These are phyloP conservation scores for Phialophora verrucosa DNA, from an alignment of 2,329 filamentous ascomycete genomes.

Conservation along the genomic window DNA sequence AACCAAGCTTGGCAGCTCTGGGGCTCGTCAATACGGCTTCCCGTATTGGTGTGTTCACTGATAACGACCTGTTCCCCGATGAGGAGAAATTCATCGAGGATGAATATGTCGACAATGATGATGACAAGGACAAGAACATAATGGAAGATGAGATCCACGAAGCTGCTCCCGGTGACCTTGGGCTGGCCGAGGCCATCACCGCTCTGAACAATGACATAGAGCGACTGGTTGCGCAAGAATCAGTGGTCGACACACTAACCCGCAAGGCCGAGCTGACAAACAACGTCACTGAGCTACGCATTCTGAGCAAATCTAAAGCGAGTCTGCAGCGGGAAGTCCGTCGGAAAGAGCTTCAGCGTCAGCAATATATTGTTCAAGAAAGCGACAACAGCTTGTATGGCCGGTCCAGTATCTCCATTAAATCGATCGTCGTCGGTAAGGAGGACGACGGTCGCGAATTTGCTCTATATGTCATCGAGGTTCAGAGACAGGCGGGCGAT, in stretches of 20 bases:
- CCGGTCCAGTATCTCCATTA: constrained; percentile 85
- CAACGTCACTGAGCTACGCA: constrained; percentile 89
- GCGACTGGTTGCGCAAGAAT: constrained; percentile 82
- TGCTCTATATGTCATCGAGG: constrained; percentile 87
- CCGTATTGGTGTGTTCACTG: constrained; percentile 85
- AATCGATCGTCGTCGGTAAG: constrained; percentile 87
- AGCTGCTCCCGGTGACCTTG: constrained; percentile 91
- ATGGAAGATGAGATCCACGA: constrained; percentile 86
- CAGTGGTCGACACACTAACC: constrained; percentile 87
- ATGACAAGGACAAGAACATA: constrained; percentile 60
- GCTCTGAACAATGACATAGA: constrained; percentile 89
- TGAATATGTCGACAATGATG: constrained; percentile 75
- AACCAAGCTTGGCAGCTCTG: constrained; percentile 87
- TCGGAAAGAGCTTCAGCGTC: constrained; percentile 91
- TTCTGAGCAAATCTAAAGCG: constrained; percentile 89
- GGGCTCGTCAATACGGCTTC: constrained; percentile 87
- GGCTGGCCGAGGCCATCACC: constrained; percentile 89
- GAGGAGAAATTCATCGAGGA: constrained; percentile 85
- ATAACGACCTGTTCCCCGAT: constrained; percentile 91
- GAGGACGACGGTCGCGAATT: constrained; percentile 94
- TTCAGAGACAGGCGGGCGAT: constrained; percentile 86
- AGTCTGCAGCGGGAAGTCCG: constrained; percentile 91
- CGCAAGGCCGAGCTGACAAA: constrained; percentile 96
- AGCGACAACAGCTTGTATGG: constrained; percentile 97
- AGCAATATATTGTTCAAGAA: constrained; percentile 96